Percentiles rank a stretch among this genome's conserved stretches.
Evolutionary conservation across 805 yeast species (phyloP).

Genomic region (Allodekkera sacchari): DNA sequence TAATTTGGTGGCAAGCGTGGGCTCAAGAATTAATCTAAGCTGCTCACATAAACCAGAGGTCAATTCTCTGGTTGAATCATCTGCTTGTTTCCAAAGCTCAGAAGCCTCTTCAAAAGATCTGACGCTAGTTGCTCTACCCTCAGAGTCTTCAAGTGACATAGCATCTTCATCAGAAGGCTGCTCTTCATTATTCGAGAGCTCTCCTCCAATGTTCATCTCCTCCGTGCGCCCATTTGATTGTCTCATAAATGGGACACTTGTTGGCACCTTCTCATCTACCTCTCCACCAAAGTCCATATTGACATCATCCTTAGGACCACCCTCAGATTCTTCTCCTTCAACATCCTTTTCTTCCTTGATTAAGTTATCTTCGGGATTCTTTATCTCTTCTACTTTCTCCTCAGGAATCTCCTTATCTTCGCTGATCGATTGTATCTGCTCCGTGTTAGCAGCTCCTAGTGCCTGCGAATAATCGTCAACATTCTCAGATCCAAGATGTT

Average conservation of each 20-base stretch:
- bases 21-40: conserved; percentile 84
- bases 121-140: conserved; percentile 25
- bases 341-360: conserved; percentile 25
- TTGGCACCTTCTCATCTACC: background rate
- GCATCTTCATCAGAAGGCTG: conserved; percentile 41
- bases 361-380: no score
- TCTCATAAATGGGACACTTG: no score
- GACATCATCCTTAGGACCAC: conserved; percentile 9
- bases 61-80: conserved; percentile 76
- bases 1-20: conserved; percentile 91
- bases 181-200: conserved; percentile 24
- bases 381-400: conserved; percentile 34
- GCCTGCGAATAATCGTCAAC: conserved; percentile 84
- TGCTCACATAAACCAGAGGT: conserved; percentile 89
- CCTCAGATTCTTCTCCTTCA: conserved; percentile 26
- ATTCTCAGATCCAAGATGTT: conserved; percentile 73
- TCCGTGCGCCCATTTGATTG: no score
- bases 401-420: conserved; percentile 81
- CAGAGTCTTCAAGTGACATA: conserved; percentile 32
- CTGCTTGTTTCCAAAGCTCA: conserved; percentile 76
- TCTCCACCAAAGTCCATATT: conserved; percentile 9
- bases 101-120: conserved; percentile 51
- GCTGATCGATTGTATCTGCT: conserved; percentile 67
- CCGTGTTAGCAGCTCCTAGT: conserved; percentile 79
- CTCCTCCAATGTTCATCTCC: conserved; percentile 24